phyloP scores from a whole-genome alignment of 2,329 filamentous ascomycete genomes.

The Curvularia lunata region DNA sequence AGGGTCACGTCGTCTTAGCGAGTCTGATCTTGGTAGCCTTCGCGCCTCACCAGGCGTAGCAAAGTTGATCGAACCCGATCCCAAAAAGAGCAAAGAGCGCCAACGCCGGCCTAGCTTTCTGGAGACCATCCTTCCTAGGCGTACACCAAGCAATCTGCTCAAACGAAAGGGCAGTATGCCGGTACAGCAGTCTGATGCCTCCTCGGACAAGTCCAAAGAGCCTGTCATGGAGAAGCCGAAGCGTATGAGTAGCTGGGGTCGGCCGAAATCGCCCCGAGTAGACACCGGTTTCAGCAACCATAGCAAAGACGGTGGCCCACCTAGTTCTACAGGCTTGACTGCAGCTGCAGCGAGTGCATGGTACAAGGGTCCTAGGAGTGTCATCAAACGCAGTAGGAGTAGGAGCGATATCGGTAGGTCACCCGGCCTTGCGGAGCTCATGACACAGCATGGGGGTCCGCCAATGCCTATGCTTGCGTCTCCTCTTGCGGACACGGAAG shows the following conservation, averaged over 20 bases:
- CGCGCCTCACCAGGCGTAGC: slow-evolving; percentile 65
- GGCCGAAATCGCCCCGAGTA: slow-evolving; percentile 50
- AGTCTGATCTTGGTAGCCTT: slow-evolving; percentile 68
- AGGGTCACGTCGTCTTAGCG: slow-evolving; percentile 69
- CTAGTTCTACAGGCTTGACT: slow-evolving; percentile 51
- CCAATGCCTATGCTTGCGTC: slow-evolving; percentile 63
- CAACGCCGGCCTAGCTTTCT: slow-evolving; percentile 62
- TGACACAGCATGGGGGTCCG: slow-evolving; percentile 64
- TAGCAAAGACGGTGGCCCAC: slow-evolving; percentile 62
- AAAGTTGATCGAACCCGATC: slow-evolving; percentile 63
- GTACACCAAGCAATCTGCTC: slow-evolving; percentile 54
- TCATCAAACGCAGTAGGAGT: slow-evolving; percentile 61
- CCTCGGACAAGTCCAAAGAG: slow-evolving; percentile 40
- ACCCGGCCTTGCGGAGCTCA: slow-evolving; percentile 59
- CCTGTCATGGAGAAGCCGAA: slow-evolving; percentile 45
- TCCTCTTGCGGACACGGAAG: slow-evolving; percentile 50
- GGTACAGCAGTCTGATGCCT: slow-evolving; percentile 34
- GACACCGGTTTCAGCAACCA: slow-evolving; percentile 49
- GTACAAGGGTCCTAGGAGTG: slow-evolving; percentile 49
- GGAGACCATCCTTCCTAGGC: slow-evolving; percentile 51
- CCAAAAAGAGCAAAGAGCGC: slow-evolving; percentile 46
- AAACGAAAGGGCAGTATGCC: slow-evolving; percentile 56
- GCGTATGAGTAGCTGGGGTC: slow-evolving; percentile 51
- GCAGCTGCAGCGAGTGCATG: slow-evolving; percentile 45
- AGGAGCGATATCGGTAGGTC: slow-evolving; percentile 61